Percentiles rank a stretch among this genome's conserved stretches.
These are phyloP conservation scores for Pistacia integerrima DNA, from an alignment of 345 rosid genomes.

Conservation along the genomic window DNA sequence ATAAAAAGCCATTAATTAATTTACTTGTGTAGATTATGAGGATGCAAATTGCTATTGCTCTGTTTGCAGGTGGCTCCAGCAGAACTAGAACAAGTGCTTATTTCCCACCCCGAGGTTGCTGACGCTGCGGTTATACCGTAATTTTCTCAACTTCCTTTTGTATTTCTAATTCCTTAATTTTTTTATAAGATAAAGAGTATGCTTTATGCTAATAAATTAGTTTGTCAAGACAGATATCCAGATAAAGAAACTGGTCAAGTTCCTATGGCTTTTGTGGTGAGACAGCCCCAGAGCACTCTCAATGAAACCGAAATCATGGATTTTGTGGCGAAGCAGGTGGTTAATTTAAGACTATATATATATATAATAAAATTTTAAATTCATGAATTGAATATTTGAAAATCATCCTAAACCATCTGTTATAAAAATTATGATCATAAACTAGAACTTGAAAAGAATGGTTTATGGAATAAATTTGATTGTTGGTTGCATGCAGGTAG, in stretches of 20 bases:
- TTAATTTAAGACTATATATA: not conserved
- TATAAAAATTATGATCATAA: too few relatives aligned
- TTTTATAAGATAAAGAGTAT: too few relatives aligned
- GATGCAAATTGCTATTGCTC: not conserved
- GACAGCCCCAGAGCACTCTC: slow-evolving; percentile 24
- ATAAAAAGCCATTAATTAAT: too few relatives aligned
- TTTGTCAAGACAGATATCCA: slow-evolving; percentile 30
- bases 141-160: not conserved
- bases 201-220: too few relatives aligned
- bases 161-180: too few relatives aligned
- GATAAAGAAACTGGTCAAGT: slow-evolving; percentile 43
- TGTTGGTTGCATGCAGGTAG: slow-evolving; percentile 22
- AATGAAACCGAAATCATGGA: slow-evolving; percentile 25
- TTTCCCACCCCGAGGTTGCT: slow-evolving; percentile 32
- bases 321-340: slow-evolving; percentile 40
- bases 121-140: slow-evolving; percentile 38
- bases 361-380: not conserved
- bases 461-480: too few relatives aligned
- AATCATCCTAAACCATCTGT: not conserved
- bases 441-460: too few relatives aligned
- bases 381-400: too few relatives aligned
- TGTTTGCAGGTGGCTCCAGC: slow-evolving; percentile 40
- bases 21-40: too few relatives aligned
- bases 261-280: slow-evolving; percentile 45
- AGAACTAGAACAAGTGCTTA: slow-evolving; percentile 43